These are phyloP conservation scores for Xylariales sp. DNA, from an alignment of 2,329 filamentous ascomycete species.

Conservation along the genomic window DNA sequence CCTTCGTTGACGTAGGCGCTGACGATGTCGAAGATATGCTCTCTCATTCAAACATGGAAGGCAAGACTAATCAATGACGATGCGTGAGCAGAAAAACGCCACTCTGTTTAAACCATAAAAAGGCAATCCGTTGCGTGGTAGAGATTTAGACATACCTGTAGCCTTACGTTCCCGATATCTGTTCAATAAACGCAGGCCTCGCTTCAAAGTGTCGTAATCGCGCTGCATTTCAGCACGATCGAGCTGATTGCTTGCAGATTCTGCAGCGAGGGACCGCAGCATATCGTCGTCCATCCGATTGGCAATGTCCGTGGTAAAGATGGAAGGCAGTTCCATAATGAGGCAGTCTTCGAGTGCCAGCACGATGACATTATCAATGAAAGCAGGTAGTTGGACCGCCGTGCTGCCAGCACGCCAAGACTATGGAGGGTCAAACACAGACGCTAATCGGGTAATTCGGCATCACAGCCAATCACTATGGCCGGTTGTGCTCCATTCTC, in stretches of 20 bases:
- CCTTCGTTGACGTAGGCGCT: too few species aligned
- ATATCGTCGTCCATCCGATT: conserved; percentile 26
- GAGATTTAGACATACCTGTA: not conserved
- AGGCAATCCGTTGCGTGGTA: too few species aligned
- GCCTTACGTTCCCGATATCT: not conserved
- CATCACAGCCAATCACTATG: too few species aligned
- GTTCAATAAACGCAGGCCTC: not conserved
- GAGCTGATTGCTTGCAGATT: conserved; percentile 19
- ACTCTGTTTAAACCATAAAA: too few species aligned
- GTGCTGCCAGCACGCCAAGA: too few species aligned
- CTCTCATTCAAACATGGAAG: too few species aligned
- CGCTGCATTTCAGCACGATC: not conserved
- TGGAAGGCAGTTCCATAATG: conserved; percentile 31
- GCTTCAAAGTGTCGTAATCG: not conserved
- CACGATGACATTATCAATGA: conserved; percentile 44
- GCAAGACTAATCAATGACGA: too few species aligned
- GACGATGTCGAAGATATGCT: too few species aligned
- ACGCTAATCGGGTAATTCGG: too few species aligned
- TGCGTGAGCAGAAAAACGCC: too few species aligned
- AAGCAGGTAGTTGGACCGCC: conserved; percentile 37
- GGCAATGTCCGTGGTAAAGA: conserved; percentile 34
- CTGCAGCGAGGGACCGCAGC: conserved; percentile 23
- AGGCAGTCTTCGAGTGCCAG: conserved; percentile 45
- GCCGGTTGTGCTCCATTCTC: too few species aligned
- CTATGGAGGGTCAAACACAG: too few species aligned